Evolutionary conservation across 2,329 filamentous ascomycete genomes (phyloP).

Genomic region (Xylariaceae sp.): DNA sequence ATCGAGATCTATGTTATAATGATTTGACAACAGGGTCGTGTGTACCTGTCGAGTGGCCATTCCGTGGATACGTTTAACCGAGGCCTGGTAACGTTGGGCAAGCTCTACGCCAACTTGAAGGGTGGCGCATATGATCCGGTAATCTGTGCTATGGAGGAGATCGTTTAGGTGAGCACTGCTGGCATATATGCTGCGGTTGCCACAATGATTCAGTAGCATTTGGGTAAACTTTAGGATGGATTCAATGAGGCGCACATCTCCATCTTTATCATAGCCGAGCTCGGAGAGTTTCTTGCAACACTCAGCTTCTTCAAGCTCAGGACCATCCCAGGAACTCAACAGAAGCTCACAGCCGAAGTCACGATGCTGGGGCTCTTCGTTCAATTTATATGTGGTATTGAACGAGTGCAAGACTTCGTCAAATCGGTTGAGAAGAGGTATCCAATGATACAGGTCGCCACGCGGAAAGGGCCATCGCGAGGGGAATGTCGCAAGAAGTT

Average conservation of each 20-base stretch:
- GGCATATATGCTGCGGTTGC: constrained; percentile 91
- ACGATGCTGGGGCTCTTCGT: constrained; percentile 71
- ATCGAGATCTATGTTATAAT: constrained; percentile 76
- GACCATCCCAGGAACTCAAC: constrained; percentile 49
- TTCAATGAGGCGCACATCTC: constrained; percentile 75
- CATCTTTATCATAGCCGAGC: constrained; percentile 64
- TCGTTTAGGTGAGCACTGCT: constrained; percentile 88
- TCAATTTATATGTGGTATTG: constrained; percentile 72
- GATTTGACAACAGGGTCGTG: constrained; percentile 69
- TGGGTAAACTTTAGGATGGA: constrained; percentile 78
- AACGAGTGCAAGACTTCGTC: constrained; percentile 81
- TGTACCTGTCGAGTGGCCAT: constrained; percentile 62
- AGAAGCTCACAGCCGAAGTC: constrained; percentile 66
- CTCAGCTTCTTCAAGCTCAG: constrained; percentile 40
- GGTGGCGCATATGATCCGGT: constrained; percentile 70
- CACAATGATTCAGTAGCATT: constrained; percentile 87
- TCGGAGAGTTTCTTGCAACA: constrained; percentile 43
- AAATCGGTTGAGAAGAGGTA: constrained; percentile 86
- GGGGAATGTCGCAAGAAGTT: constrained; percentile 73
- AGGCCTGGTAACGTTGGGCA: constrained; percentile 87
- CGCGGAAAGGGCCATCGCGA: constrained; percentile 90
- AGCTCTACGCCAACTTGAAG: constrained; percentile 78
- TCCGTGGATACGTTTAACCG: constrained; percentile 66
- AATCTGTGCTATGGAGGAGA: constrained; percentile 79
- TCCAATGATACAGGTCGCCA: constrained; percentile 98